Evolutionary conservation across 306 rosid species (phyloP).

Genomic region (Sesbania bispinosa): DNA sequence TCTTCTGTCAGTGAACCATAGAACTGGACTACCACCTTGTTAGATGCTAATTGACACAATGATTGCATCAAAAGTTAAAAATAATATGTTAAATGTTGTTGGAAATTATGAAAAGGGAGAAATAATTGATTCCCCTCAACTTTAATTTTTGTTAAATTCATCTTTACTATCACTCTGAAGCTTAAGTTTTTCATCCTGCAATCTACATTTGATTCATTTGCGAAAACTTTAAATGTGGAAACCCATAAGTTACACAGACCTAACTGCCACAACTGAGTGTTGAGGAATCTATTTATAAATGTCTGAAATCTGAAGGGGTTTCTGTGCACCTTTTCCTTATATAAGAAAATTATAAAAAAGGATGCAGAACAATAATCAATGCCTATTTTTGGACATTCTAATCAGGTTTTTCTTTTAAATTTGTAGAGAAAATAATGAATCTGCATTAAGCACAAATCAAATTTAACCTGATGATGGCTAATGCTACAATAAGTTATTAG

Average conservation of each 20-base stretch:
- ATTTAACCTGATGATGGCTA: neutral
- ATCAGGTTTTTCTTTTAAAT: neutral
- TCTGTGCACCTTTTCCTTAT: neutral
- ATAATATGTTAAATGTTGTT: neutral
- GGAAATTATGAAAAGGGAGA: neutral
- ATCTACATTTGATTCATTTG: too few relatives aligned
- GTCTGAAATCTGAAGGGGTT: neutral
- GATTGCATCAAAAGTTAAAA: neutral
- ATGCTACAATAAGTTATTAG: neutral
- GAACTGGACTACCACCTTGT: too few relatives aligned
- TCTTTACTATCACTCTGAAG: too few relatives aligned
- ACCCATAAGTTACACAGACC: neutral
- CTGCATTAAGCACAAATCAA: too few relatives aligned
- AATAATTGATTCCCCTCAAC: neutral
- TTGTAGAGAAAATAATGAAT: neutral
- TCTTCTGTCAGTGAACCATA: too few relatives aligned
- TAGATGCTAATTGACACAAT: too few relatives aligned
- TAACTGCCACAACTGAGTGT: neutral
- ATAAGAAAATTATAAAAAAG: neutral
- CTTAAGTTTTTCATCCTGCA: too few relatives aligned
- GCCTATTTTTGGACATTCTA: neutral
- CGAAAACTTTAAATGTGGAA: too few relatives aligned
- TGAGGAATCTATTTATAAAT: neutral
- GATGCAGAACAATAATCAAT: neutral
- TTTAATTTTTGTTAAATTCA: too few relatives aligned